A percentile compares a stretch with the other conserved stretches of the same genome.
Conservation (phyloP, 2,329 filamentous ascomycete genomes). For the Rhynchosporium agropyri region DNA sequence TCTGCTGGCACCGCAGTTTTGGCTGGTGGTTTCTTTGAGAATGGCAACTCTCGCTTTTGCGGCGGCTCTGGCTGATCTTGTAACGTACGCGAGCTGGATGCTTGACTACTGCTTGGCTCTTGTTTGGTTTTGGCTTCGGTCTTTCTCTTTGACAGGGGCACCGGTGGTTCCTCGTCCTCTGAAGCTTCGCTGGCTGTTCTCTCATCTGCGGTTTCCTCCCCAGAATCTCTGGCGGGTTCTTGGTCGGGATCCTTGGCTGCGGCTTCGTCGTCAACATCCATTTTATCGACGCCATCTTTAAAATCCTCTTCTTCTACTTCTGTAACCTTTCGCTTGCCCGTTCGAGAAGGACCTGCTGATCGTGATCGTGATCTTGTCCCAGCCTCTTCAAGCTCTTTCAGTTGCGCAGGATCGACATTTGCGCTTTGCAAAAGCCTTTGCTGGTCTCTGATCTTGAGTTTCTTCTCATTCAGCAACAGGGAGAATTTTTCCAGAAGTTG, state of each 20-base stretch:
- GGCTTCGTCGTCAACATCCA: conserved; percentile 51
- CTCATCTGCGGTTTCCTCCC: conserved; percentile 30
- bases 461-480: conserved; percentile 75
- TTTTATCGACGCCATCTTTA: conserved; percentile 53
- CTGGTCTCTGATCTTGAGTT: conserved; percentile 76
- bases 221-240: conserved; percentile 29
- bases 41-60: conserved; percentile 31
- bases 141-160: conserved; percentile 21
- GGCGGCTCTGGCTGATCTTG: conserved; percentile 22
- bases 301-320: conserved; percentile 44
- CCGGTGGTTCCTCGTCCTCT: conserved; percentile 22
- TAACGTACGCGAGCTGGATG: conserved; percentile 15
- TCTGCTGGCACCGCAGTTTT: conserved; percentile 19
- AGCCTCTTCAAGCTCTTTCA: conserved; percentile 26
- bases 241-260: conserved; percentile 25
- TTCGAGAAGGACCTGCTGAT: conserved; percentile 44
- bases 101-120: conserved; percentile 9
- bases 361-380: conserved; percentile 20
- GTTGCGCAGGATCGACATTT: conserved; percentile 35
- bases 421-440: conserved; percentile 56
- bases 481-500: conserved; percentile 70
- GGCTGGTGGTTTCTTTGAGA: conserved; percentile 28
- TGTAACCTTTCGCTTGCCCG: conserved; percentile 54
- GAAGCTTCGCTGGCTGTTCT: conserved; percentile 34
- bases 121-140: conserved; percentile 12